Conservation (phyloP, 345 rosid genomes). For the Toxicodendron radicans region DNA sequence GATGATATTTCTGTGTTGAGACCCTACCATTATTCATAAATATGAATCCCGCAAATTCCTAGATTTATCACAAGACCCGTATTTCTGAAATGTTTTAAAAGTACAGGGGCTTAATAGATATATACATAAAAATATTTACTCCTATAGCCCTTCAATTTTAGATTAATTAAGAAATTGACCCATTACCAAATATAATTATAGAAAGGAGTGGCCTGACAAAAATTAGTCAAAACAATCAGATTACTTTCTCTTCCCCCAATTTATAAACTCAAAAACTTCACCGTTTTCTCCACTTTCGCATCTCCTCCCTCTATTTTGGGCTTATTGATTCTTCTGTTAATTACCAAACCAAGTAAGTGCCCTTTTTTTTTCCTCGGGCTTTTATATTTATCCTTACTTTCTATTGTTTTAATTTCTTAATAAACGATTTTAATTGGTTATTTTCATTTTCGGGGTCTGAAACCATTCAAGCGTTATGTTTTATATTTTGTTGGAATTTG, state of each 20-base stretch:
- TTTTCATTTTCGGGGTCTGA: neutral
- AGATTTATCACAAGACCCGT: neutral
- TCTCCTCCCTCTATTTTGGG: neutral
- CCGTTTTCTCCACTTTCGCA: too few relatives aligned
- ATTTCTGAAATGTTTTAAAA: neutral
- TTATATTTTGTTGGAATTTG: neutral
- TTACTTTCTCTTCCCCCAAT: neutral
- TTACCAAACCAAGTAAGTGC: slow-evolving; percentile 11
- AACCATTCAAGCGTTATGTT: neutral
- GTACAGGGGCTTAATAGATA: neutral
- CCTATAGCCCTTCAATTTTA: neutral
- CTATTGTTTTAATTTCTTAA: neutral
- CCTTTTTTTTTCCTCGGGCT: neutral
- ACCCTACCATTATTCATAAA: too few relatives aligned
- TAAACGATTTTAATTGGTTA: neutral
- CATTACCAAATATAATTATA: neutral
- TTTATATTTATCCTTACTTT: neutral
- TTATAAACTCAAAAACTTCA: neutral
- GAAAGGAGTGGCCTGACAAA: neutral
- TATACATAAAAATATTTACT: neutral
- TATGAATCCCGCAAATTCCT: neutral
- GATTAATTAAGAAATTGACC: neutral
- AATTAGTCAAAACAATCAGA: neutral
- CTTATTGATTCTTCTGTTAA: neutral
- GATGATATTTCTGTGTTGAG: too few relatives aligned